A percentile compares a stretch with the other conserved stretches of the same genome.
Evolutionary conservation across 2,329 filamentous ascomycete species (phyloP).

Genomic region (Penicillium sp.): DNA sequence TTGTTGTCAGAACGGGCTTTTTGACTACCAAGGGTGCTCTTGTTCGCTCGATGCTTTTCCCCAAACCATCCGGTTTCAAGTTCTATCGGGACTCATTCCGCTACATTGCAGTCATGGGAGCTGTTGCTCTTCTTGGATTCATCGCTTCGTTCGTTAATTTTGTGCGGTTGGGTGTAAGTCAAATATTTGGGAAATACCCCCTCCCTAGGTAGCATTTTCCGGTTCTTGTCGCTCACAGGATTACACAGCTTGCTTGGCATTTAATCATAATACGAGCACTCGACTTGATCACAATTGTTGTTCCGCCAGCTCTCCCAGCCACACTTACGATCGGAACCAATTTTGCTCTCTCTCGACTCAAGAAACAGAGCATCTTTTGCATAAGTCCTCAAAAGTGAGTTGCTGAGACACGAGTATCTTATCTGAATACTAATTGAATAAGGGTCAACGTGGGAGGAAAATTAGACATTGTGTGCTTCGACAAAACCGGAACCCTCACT

Average conservation of each 20-base stretch:
- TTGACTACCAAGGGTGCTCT: conserved; percentile 96
- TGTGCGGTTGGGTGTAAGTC: conserved; percentile 66
- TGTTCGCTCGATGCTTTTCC: conserved; percentile 97
- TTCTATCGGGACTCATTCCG: conserved; percentile 98
- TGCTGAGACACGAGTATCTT: not conserved
- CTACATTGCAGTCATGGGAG: conserved; percentile 95
- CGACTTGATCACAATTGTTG: conserved; percentile 95
- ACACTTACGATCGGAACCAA: conserved; percentile 96
- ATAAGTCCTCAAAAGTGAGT: conserved; percentile 80
- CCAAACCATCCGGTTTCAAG: conserved; percentile 96
- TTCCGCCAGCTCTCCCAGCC: conserved; percentile 89
- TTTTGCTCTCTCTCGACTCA: conserved; percentile 84
- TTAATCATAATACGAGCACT: conserved; percentile 88
- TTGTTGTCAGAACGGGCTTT: conserved; percentile 93
- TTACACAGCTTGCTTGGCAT: conserved; percentile 70
- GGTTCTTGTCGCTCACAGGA: conserved; percentile 19
- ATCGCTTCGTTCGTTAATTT: conserved; percentile 92
- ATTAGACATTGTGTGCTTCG: conserved; percentile 93
- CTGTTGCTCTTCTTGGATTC: conserved; percentile 84
- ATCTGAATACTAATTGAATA: not conserved
- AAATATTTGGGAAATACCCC: not conserved
- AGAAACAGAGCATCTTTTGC: conserved; percentile 90
- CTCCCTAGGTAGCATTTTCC: not conserved
- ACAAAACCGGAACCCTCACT: conserved; percentile 97
- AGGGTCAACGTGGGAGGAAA: conserved; percentile 96